Evolutionary conservation across 1,139 yeast genomes (phyloP), one percentile per base, ranked within the genome.

Genomic region (Pichia sp.): DNA sequence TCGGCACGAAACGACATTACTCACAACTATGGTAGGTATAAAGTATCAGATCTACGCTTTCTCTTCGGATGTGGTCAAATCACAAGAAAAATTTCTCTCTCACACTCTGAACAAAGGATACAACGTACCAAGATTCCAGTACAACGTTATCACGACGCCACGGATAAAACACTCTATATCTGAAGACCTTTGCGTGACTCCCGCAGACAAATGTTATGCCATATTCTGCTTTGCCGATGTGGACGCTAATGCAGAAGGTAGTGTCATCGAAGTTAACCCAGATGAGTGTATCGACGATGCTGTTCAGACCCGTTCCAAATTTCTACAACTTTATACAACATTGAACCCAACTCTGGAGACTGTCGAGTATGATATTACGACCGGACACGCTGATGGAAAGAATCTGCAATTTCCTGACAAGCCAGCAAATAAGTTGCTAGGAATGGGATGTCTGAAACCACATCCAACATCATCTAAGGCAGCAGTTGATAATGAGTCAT

Each of bases 391-490:
- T 11, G 44, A 39, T 13, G 12, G 9, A 11, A 6, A 19, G 2
- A 29, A 30, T 4, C 11, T 40, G 8, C 13, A n/a, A 8, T 30
- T 39, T 2, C 37, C 42, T 14, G 20, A 15, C 2, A 23, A 32
- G 2, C 27, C 48, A 6, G 30, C 38, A 17, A 14, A 46, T 38
- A 30, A 47, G 24, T 31, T 62, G 1, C 37, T 74, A 3, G 77
- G 75, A 0, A 66, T 77, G 0, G 49, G 64, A 2, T 79, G 73
- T 0, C 50, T 63, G n/a, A 66, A 66, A 40, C 56, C 64, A 1
- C 42, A 41, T 16, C n/a, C n/a, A 46, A 38, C 1, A 39, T 25
- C 22, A 1, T 47, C 3, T 20, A 16, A 3, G 34, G n/a, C n/a
- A n/a, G n/a, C n/a, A n/a, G n/a, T n/a, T n/a, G n/a, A n/a, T n/a